Conservation (phyloP, 2,329 filamentous ascomycete genomes). For the Daldinia eschscholtzii region DNA sequence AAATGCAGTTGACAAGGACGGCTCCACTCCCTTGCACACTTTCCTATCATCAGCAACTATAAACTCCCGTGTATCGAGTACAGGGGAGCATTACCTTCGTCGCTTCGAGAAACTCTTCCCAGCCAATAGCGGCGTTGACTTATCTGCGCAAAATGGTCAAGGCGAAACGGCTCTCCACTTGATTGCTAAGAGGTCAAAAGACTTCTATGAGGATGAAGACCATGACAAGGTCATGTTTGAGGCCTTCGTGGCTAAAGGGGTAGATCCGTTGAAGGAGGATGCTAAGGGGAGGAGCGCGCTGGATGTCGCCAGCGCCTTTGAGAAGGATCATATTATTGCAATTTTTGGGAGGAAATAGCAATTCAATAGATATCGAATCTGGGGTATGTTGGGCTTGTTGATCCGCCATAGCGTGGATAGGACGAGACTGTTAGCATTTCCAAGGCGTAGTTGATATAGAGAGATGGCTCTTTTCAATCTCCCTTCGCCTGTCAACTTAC, state of each 20-base stretch:
- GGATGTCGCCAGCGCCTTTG: background rate
- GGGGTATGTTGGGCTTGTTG: background rate
- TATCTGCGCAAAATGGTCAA: background rate
- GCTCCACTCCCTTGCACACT: background rate
- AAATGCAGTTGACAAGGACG: background rate
- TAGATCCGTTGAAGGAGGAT: constrained; percentile 6
- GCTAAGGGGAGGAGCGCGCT: constrained; percentile 1
- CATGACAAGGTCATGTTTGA: constrained; percentile 2
- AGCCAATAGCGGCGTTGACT: background rate
- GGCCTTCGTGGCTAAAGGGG: background rate
- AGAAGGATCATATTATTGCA: background rate
- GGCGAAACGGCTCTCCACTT: background rate
- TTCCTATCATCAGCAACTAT: background rate
- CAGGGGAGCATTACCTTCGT: background rate
- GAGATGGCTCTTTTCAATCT: too few species aligned
- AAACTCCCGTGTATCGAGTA: background rate
- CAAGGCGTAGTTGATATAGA: too few species aligned
- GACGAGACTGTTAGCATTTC: too few species aligned
- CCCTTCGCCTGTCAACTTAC: too few species aligned
- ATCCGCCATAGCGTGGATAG: too few species aligned
- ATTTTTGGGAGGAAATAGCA: constrained; percentile 5
- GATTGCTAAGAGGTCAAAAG: background rate
- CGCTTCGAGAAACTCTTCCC: background rate
- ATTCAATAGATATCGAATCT: background rate
- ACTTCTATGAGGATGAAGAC: background rate